Conservation (phyloP, 768 basidiomycete species). For the Daedaleopsis nitida region DNA sequence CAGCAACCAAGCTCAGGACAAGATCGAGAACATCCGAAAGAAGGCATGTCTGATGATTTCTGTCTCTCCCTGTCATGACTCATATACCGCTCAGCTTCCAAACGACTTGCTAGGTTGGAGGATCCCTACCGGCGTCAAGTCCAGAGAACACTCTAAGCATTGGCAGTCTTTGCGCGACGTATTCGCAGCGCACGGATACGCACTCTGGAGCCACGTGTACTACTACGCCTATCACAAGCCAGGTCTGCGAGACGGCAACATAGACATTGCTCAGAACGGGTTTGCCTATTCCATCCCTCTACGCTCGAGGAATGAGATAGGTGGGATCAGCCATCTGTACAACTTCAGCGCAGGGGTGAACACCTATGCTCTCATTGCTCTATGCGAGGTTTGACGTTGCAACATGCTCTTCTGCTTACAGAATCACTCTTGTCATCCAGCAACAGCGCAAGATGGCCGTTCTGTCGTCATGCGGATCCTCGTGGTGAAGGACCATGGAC, state of each 20-base stretch:
- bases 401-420: not conserved
- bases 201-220: not conserved
- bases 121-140: too few relatives aligned
- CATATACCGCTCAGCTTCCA: too few relatives aligned
- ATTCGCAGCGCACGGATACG: not conserved
- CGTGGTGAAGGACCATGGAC: not conserved
- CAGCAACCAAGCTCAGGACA: too few relatives aligned
- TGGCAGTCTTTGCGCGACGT: not conserved
- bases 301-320: too few relatives aligned
- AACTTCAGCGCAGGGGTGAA: not conserved
- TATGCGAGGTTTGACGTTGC: not conserved
- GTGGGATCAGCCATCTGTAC: not conserved
- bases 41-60: too few relatives aligned
- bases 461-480: conserved; percentile 12
- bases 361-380: not conserved
- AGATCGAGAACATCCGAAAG: too few relatives aligned
- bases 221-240: not conserved
- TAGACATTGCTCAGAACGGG: not conserved
- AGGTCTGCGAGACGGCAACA: not conserved
- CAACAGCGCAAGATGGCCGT: not conserved
- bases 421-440: conserved; percentile 4
- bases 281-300: not conserved
- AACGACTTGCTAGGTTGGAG: too few relatives aligned
- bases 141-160: not conserved
- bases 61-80: too few relatives aligned